Base-by-base conservation (phyloP, 768 basidiomycete species). In the Naganishia friedmannii region DNA sequence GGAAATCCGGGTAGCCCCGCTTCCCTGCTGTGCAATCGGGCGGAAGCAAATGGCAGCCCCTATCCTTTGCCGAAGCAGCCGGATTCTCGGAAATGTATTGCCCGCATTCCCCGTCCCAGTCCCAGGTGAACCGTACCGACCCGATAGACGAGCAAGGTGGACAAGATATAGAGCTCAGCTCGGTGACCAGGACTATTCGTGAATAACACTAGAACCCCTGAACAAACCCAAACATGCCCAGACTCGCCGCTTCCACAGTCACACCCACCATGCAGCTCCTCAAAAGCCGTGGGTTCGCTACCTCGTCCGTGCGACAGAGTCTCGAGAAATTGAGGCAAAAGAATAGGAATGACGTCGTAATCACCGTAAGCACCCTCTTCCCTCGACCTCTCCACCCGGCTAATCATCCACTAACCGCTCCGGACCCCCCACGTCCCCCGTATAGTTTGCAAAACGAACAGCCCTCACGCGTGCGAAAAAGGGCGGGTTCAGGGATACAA, bases 401-500 rank as follows among this genome's bases (percentile, higher is more conserved):
- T 6, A 26, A 10, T 2, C 54, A 5, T 68, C 48, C 32, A 13
- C 4, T 37, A 10, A 63, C 51, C 3, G 8, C 51, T 0, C 12
- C 17, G 17, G 7, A 0, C 15, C 1, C 42, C 19, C 10, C 6
- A 0, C 3, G 28, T 5, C 1, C 19, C n/a, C 13, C 17, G 12
- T 29, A 5, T 23, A 71, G 70, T 72, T 65, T 48, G 71, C 71
- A 46, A 72, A 72, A 51, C 67, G 70, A 42, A 73, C 75, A 21
- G 73, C 74, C 42, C 42, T 74, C 8, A 73, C 70, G 12, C 70
- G 74, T 65, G 87, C 90, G 4, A 89, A 85, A 78, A 90, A 88
- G 74, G 91, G 91, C 32, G 89, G 86, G 7, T 81, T 86, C 81
- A 89, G 86, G 80, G 90, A 92, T 77, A 87, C 86, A 2, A 83